phyloP scores from a whole-genome alignment of 2,329 filamentous ascomycete genomes.

The Pseudocercospora macadamiae region DNA sequence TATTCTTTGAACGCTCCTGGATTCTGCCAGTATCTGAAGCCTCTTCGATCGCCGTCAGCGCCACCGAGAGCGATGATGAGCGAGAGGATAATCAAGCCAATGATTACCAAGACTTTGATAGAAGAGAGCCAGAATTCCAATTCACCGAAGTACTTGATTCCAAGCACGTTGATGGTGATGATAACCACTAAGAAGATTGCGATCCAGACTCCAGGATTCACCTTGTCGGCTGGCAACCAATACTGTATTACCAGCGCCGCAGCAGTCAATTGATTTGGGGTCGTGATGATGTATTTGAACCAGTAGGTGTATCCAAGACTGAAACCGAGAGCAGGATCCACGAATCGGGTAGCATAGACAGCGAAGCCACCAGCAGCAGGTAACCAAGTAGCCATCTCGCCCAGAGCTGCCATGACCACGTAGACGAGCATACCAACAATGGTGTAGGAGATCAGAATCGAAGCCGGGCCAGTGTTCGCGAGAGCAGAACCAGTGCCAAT shows the following conservation, averaged over 20 bases:
- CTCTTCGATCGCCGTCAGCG: constrained; percentile 37
- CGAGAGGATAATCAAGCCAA: constrained; percentile 50
- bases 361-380: constrained; percentile 79
- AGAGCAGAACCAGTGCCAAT: constrained; percentile 63
- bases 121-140: constrained; percentile 54
- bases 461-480: constrained; percentile 59
- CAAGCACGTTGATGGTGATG: constrained; percentile 52
- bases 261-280: constrained; percentile 82
- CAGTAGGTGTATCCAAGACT: constrained; percentile 64
- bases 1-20: constrained; percentile 51
- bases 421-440: constrained; percentile 74
- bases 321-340: constrained; percentile 79
- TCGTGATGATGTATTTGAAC: constrained; percentile 78
- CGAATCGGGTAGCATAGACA: constrained; percentile 77
- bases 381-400: constrained; percentile 84
- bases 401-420: constrained; percentile 78
- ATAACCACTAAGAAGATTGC: constrained; percentile 56
- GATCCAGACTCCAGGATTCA: constrained; percentile 63
- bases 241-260: constrained; percentile 77
- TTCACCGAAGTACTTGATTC: constrained; percentile 64
- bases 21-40: constrained; percentile 49
- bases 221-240: constrained; percentile 61
- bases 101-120: constrained; percentile 51
- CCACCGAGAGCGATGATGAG: constrained; percentile 37
- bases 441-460: constrained; percentile 72